Evolutionary conservation across 2,329 filamentous ascomycete genomes (phyloP), one percentile per base, ranked within the genome.

Genomic region (Nannizziopsis barbatae): DNA sequence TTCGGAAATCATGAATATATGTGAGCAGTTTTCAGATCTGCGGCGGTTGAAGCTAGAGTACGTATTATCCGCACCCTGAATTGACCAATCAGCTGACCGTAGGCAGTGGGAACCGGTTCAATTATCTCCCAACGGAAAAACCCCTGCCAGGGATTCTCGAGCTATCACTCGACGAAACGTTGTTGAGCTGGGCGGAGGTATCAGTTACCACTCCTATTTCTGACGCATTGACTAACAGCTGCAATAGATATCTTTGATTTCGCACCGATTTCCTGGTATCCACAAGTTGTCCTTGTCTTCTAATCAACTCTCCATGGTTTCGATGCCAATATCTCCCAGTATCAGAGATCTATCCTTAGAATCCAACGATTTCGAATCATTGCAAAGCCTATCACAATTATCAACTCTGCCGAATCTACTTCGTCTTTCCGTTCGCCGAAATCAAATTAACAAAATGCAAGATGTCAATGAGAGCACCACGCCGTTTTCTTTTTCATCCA

Each of bases 1-100:
- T 63, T 68, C 68, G 2, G 78, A 84, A 18, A 74, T 95, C 8
- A 74, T 79, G 14, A 71, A 75, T 2, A 84, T 96, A 35, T 92
- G 86, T 61, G 69, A 69, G 5, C 77, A 84, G 54, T 69, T 96
- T 32, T 73, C 75, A n/a, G 71, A 72, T 15, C 62, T 96, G 54
- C 77, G 70, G 49, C 78, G 69, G 43, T 63, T 95, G 56, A 80
- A 80, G 53, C 67, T 90, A 32, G 86, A 84, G 86, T 89, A 69
- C 59, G 79, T 15, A 17, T 18, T 15, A 10, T 3, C 14, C 6
- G n/a, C 5, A 39, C 6, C 30, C 5, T 32, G 2, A 15, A 30
- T 38, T 18, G 10, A 14, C 30, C 33, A 7, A 9, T 7, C 7
- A 52, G 30, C 42, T 62, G 41, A 50, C 15, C 9, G 35, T 15